Base-by-base conservation (phyloP, 495 filamentous ascomycete species). In the Penicillium odoratum region DNA sequence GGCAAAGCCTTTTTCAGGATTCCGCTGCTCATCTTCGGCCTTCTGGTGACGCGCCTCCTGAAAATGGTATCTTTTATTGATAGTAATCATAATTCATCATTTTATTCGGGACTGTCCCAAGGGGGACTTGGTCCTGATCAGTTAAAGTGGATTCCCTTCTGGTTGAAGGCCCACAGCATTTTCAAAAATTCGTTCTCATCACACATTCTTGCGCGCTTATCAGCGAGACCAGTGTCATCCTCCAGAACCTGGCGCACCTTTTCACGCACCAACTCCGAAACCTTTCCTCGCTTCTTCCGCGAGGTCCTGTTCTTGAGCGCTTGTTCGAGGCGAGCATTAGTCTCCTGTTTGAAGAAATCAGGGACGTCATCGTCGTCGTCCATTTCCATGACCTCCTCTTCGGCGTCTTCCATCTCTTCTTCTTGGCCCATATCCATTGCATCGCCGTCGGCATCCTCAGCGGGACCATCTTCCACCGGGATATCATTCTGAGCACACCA, bases 131-230 rank as follows among this genome's bases (percentile, higher is more conserved):
- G 30, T 21, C 56, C 33, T 51, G 44, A 53, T 84, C 75, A 96
- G 53, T 84, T 90, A 77, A 98, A 98, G 77, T 96, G 93, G 58
- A 97, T 93, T 15, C 91, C 91, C 67, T 96, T 90, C 56, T 90
- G 83, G 69, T 96, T 95, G 73, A 96, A 93, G 33, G 84, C 83
- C 79, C 84, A 87, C 61, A 89, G 64, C 62, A 89, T 58, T 73
- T 80, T 85, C 69, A 98, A 72, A 67, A 97, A 97, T 62, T 96
- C 92, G 50, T 89, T 90, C 72, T 96, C 90, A 68, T 96, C 92
- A 59, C 91, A 92, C 76, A 90, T 87, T 57, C 89, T 82, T 7
- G 91, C 88, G 57, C 92, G 74, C 76, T 87, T 90, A 44, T 95
- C 90, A 4, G 83, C 89, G 50, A 98, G 74, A 34, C 83, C 81